Evolutionary conservation across 2,329 filamentous ascomycete species (phyloP), one percentile per base, ranked within the genome.

Genomic region (Cladophialophora carrionii): DNA sequence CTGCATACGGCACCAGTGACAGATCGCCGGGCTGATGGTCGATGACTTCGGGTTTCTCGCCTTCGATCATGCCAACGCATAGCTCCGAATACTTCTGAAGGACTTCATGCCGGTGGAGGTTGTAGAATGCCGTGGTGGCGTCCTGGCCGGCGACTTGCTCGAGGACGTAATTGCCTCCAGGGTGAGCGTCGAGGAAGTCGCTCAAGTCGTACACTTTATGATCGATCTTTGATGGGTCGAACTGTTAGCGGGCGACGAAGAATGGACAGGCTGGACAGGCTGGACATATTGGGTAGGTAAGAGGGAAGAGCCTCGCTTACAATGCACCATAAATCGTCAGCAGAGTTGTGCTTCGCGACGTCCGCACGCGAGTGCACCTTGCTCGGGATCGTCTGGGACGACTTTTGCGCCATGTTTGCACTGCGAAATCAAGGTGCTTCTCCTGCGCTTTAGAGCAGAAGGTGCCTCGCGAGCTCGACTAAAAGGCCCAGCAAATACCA

Each of bases 71-170:
- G 73, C 92, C 92, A 72, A 96, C 84, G 77, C 86, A 89, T 20
- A 96, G 84, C 72, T 85, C 82, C 54, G 83, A 79, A 82, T 96
- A 96, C 76, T 92, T 92, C 66, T 87, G 81, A 10, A 96, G 84
- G n/a, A 96, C 90, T 78, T 96, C 92, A 72, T 96, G 91, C 29
- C 92, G 84, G 80, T 96, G 92, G 60, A 96, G 87, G 81, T 96
- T 96, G 85, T 96, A 96, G 68, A 78, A 81, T 7, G 74, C 78
- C 17, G 68, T 73, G 0, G 79, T 80, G 1, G 77, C 79, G 65
- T 81, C 79, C 49, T 72, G 73, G 26, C 79, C 79, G 37, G 78
- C 79, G 49, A 76, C 71, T 58, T 81, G 78, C 32, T 76, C 54
- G 1, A 81, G 71, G 14, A 78, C 72, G 5, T 80, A 78, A 43